Evolutionary conservation across 225 moss, liverwort and hornwort genomes (phyloP), one percentile per base, ranked within the genome.

Genomic region (Sphagnum tenellum): DNA sequence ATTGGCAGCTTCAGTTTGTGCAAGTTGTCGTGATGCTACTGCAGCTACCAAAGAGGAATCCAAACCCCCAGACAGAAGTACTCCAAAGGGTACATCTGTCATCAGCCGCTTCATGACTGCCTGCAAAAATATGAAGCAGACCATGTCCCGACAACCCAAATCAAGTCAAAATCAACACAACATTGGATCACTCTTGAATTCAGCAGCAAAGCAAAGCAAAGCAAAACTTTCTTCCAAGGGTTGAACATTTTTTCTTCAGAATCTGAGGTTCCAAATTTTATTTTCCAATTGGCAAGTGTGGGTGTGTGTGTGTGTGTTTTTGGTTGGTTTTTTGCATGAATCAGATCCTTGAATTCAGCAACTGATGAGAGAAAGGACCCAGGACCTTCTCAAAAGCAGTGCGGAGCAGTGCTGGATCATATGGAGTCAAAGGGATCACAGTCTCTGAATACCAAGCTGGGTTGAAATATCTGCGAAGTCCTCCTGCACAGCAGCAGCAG

Each of bases 1-100:
- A 14, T 73, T 79, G 57, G 78, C 91, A n/a, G 87, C 91, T 71
- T 74, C 85, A 56, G 84, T 92, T 49, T 72, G 74, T 9, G 80
- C 74, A 47, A 92, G 77, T 50, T 92, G 85, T 8, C 89, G 75
- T 3, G 91, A 74, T 12, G 91, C 89, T 60, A 92, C 91, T 10
- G 91, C 77, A 47, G 91, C 91, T 64, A 92, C 91, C 59, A 89
- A 65, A 12, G 89, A 89, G 2, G 91, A 92, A 62, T 92, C 91
- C 69, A 92, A 50, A 56, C 91, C 91, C 55, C 91, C 89, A 2
- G 91, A 92, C 12, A 92, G 84, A 46, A 92, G 87, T 64, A 92
- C 91, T 49, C 89, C 91, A 59, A 92, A 89, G 3, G 91, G 91
- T 50, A 92, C 91, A 60, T 92, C 91, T 14, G 91, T 92, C 91